phyloP scores from a whole-genome alignment of 305 asterid genomes.

The Fraxinus angustifolia region DNA sequence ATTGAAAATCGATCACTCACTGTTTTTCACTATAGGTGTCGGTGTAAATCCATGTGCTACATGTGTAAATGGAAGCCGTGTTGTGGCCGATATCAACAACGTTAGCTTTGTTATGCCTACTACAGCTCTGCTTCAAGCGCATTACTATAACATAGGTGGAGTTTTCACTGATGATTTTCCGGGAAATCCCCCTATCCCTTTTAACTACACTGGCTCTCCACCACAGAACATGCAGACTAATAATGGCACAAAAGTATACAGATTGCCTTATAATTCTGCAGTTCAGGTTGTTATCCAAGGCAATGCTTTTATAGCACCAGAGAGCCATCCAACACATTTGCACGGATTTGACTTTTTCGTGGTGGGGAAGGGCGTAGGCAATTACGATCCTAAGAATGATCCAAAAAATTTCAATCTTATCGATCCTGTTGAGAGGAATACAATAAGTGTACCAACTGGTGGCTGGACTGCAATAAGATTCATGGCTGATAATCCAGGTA shows the following conservation, averaged over 20 bases:
- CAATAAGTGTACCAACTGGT: conserved; percentile 56
- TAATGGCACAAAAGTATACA: conserved; percentile 59
- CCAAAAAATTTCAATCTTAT: conserved; percentile 51
- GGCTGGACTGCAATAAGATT: conserved; percentile 65
- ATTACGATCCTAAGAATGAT: conserved; percentile 48
- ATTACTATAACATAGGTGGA: conserved; percentile 46
- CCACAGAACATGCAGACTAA: conserved; percentile 51
- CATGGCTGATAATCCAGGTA: conserved; percentile 77
- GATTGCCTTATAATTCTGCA: conserved; percentile 46
- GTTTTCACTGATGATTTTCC: conserved; percentile 63
- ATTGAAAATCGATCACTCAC: conserved; percentile 39
- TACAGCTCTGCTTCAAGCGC: conserved; percentile 58
- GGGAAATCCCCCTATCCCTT: conserved; percentile 45
- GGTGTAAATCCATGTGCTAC: conserved; percentile 56
- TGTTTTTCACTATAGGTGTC: conserved; percentile 47
- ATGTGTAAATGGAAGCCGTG: conserved; percentile 42
- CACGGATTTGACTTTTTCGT: conserved; percentile 63
- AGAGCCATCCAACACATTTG: conserved; percentile 70
- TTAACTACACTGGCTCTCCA: conserved; percentile 55
- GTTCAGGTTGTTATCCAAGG: conserved; percentile 70
- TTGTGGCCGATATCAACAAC: conserved; percentile 56
- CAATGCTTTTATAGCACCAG: conserved; percentile 55
- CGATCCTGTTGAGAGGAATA: conserved; percentile 70
- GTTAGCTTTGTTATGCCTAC: conserved; percentile 61
- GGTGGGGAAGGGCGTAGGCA: conserved; percentile 58